phyloP scores from a whole-genome alignment of 2,329 filamentous ascomycete genomes.

The Aspergillus awamori region DNA sequence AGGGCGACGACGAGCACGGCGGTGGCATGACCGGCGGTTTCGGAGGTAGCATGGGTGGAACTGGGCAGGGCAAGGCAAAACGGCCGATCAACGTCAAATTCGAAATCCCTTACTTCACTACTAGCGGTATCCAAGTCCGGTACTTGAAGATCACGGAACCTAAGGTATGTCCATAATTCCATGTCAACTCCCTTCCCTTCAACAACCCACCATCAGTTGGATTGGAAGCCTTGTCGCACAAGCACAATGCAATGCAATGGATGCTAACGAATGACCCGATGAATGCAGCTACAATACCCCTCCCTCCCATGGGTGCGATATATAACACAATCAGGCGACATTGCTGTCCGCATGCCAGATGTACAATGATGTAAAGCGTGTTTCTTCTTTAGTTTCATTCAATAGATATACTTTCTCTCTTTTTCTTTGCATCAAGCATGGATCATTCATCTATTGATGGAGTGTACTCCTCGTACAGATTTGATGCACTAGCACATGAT shows the following conservation, averaged over 20 bases:
- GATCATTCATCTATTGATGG: neutral
- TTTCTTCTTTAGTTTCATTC: conserved; percentile 13
- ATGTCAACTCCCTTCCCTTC: no score
- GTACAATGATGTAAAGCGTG: conserved; percentile 61
- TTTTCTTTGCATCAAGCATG: no score
- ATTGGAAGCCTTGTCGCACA: neutral
- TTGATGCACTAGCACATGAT: neutral
- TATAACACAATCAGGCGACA: conserved; percentile 97
- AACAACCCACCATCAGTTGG: neutral
- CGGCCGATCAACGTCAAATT: conserved; percentile 98
- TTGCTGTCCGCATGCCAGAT: conserved; percentile 92
- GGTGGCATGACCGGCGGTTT: conserved; percentile 98
- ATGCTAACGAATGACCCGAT: neutral
- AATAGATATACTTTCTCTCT: conserved; percentile 9
- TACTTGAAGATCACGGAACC: conserved; percentile 99
- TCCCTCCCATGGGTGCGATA: conserved; percentile 97
- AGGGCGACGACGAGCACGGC: conserved; percentile 91
- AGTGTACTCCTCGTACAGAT: neutral
- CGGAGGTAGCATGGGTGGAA: conserved; percentile 93
- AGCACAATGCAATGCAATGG: neutral
- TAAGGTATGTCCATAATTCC: conserved; percentile 68
- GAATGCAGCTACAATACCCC: conserved; percentile 84
- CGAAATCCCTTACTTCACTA: conserved; percentile 99
- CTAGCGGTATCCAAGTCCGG: conserved; percentile 94
- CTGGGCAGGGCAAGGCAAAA: conserved; percentile 85